Evolutionary conservation across 2,329 filamentous ascomycete genomes (phyloP).

Genomic region (Triangularia setosa): DNA sequence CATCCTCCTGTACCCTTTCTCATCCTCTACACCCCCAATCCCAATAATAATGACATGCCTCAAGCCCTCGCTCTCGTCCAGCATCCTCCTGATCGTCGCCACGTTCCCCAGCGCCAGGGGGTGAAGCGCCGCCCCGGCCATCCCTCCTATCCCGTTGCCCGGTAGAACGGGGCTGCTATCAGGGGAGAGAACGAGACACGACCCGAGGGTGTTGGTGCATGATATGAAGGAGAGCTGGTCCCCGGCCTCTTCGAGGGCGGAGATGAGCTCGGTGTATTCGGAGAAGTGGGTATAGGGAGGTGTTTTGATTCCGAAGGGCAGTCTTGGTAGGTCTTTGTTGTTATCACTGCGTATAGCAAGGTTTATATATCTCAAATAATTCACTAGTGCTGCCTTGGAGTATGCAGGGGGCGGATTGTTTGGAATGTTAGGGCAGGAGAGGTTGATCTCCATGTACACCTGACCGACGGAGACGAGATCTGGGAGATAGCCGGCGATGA

Average conservation of each 20-base stretch:
- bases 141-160: slow-evolving; percentile 59
- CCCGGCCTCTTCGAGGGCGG: slow-evolving; percentile 20
- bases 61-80: slow-evolving; percentile 48
- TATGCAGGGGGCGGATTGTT: slow-evolving; percentile 69
- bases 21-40: slow-evolving; percentile 67
- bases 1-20: slow-evolving; percentile 62
- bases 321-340: slow-evolving; percentile 14
- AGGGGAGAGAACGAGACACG: slow-evolving; percentile 54
- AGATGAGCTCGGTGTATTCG: slow-evolving; percentile 57
- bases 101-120: slow-evolving; percentile 74
- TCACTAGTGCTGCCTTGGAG: slow-evolving; percentile 43
- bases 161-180: slow-evolving; percentile 39
- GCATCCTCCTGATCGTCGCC: slow-evolving; percentile 55
- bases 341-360: not conserved
- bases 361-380: slow-evolving; percentile 47
- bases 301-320: slow-evolving; percentile 63
- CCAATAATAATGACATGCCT: slow-evolving; percentile 62
- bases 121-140: slow-evolving; percentile 70
- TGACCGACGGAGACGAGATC: slow-evolving; percentile 37
- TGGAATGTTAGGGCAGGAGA: slow-evolving; percentile 74
- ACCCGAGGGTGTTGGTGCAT: slow-evolving; percentile 68
- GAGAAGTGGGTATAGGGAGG: slow-evolving; percentile 70
- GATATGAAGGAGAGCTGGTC: slow-evolving; percentile 63
- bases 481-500: slow-evolving; percentile 39
- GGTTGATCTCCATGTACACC: slow-evolving; percentile 71